Conservation (phyloP, 495 filamentous ascomycete species). For the Podospora tetraspora region DNA sequence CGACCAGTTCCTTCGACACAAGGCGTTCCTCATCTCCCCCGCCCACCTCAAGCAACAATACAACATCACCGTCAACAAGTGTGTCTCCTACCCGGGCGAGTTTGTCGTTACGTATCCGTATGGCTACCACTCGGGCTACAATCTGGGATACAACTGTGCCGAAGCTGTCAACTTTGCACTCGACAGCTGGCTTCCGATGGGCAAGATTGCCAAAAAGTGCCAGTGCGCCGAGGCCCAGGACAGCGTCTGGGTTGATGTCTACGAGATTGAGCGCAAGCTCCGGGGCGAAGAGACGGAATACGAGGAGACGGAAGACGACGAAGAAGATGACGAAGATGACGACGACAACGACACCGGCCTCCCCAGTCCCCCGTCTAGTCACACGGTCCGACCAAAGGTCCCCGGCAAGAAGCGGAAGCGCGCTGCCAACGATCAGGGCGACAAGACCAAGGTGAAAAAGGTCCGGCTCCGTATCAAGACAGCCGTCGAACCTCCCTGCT, state of each 20-base stretch:
- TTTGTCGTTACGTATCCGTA: conserved; percentile 99
- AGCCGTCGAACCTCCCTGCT: conserved; percentile 75
- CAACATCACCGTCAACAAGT: conserved; percentile 89
- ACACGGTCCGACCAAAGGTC: conserved; percentile 46
- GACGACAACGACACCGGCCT: conserved; percentile 59
- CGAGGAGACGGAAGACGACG: conserved; percentile 74
- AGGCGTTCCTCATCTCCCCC: conserved; percentile 96
- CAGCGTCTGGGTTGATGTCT: conserved; percentile 96
- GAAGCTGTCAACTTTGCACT: conserved; percentile 98
- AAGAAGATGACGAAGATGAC: conserved; percentile 64
- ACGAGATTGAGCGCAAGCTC: conserved; percentile 89
- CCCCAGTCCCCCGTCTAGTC: conserved; percentile 64
- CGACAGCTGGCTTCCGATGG: conserved; percentile 89
- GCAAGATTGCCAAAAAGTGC: conserved; percentile 95
- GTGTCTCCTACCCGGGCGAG: conserved; percentile 94
- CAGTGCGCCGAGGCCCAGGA: conserved; percentile 80
- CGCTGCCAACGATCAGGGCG: conserved; percentile 30
- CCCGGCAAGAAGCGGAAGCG: conserved; percentile 53
- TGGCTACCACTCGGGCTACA: conserved; percentile 97
- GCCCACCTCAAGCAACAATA: conserved; percentile 76
- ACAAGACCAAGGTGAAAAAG: conserved; percentile 62
- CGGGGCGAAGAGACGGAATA: conserved; percentile 90
- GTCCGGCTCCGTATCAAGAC: conserved; percentile 63
- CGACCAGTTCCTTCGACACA: conserved; percentile 93
- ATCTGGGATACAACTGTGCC: conserved; percentile 97